Evolutionary conservation across 73 alveolate species (phyloP), one percentile per base, ranked within the genome.

Genomic region (Paramecium bursaria): DNA sequence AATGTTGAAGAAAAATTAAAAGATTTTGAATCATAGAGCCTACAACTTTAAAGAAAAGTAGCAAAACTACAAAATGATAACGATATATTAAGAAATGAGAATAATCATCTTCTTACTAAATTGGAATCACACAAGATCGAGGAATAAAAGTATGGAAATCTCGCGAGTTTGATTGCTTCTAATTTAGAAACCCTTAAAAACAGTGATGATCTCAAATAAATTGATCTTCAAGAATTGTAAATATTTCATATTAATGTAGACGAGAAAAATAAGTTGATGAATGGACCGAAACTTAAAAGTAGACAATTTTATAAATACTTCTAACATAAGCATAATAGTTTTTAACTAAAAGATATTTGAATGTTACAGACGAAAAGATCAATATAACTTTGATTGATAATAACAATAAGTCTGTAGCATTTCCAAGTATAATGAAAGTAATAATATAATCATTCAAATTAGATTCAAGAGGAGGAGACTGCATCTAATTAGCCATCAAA

Each of bases 41-140:
- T 53, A n/a, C 30, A 61, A 33, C 50, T 54, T 10, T 80, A 79
- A 44, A 79, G 50, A 35, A 79, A 79, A 54, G 3, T 79, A 25
- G 89, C 89, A 54, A 79, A 79, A 79, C 31, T 79, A 53, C 54
- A 79, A 54, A 79, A 79, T 44, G 89, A 79, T 23, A 53, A 73
- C 54, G 89, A 79, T 21, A 79, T 79, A 9, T 79, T 79, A 39
- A 79, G 76, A 33, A 79, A 79, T 44, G 89, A 79, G 52, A 79
- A 79, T 55, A 53, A 79, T 79, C 57, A 79, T 39, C 54, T 79
- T 0, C n/a, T 39, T 19, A 79, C 89, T 19, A 79, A 61, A 42
- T 39, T 79, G 23, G 80, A 79, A 17, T 39, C 80, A 29, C 31
- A 49, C 13, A 67, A 23, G 44, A 39, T 35, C 9, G 82, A 67